Base-by-base conservation (phyloP, 257 asterid genomes). In the Prunella vulgaris region DNA sequence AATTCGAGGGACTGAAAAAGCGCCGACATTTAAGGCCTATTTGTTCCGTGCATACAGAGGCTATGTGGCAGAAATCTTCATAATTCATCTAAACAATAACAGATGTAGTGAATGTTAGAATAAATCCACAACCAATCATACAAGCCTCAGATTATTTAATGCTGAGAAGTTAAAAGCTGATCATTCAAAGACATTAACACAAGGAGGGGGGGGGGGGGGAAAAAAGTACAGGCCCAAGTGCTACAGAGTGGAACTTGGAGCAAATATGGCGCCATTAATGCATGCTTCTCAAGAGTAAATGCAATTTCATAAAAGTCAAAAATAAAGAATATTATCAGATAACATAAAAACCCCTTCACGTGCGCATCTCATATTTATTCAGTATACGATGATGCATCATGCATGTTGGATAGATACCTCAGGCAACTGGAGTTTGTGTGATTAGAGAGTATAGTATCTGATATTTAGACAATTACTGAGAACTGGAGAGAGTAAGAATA, bases 21-120 rank as follows among this genome's bases (percentile, higher is more conserved):
- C 96, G 92, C 60, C 96, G 87, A 76, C 97, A 86, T 83, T 94
- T 91, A 67, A 92, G 88, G 76, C 99, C 99, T 74, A 94, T 94
- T 82, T 94, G 99, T 78, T 89, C 98, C 58, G 97, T 81, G 78
- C 99, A 94, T 68, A 94, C 96, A 4, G 99, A 85, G 79, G 99
- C 99, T 74, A 94, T 94, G 88, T 94, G 98, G 92, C 99, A 94
- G 80, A 94, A 94, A 89, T 94, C 99, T 82, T 94, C 99, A 78
- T 94, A 94, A 74, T 94, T 94, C 99, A 94, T 94, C 99, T 91
- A 73, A 57, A 77, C 68, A 72, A 76, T 69, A 57, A 70, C 72
- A 74, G 37, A 75, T 69, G 38, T 77, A 59, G 27, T 20, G 25
- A 30, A 53, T 72, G 59, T 82, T 79, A 87, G 85, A 21, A 74